Base-by-base conservation (phyloP, 306 rosid species). In the Prinsepia uniflora region DNA sequence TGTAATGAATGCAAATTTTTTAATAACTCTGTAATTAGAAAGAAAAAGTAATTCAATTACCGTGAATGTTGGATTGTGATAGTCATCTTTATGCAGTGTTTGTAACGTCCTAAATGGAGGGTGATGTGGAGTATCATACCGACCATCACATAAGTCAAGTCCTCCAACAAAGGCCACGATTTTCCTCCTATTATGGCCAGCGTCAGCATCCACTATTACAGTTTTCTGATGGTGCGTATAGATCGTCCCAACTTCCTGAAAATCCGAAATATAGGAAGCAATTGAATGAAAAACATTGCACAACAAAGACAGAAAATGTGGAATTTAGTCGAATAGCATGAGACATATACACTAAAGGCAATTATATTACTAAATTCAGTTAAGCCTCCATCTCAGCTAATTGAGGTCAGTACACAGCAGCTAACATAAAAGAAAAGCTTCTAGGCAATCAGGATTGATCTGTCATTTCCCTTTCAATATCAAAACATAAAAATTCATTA, bases 181-280 rank as follows among this genome's bases (percentile, higher is more conserved):
- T 81, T 94, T 94, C 86, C 97, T 87, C 78, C 71, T 79, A 72
- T 65, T 69, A 80, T 82, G 61, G 68, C 96, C 99, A 75, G 97
- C 92, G 73, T 87, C 96, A 76, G 96, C 90, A 73, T 94, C 99
- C 71, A 91, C 97, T 62, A 91, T 89, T 34, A 94, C 91, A 41
- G 95, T 94, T 85, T 94, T 94, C 86, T 94, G 99, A 86, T 91
- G 99, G 85, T 94, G 99, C 6, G 99, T 91, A 80, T 94, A 94
- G 57, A 94, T 94, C 30, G 99, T 86, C 77, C 73, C 97, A 42
- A 87, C 94, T 86, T 94, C 97, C 99, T 94, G 90, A 63, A 63
- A 75, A 63, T 65, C 65, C 18, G 75, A 74, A 72, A 76, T 22
- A 63, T 14, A 80, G 59, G 66, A 40, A 82, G 50, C 72, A 74